Conservation (phyloP, 257 asterid genomes). For the Nicotiana otophora region DNA sequence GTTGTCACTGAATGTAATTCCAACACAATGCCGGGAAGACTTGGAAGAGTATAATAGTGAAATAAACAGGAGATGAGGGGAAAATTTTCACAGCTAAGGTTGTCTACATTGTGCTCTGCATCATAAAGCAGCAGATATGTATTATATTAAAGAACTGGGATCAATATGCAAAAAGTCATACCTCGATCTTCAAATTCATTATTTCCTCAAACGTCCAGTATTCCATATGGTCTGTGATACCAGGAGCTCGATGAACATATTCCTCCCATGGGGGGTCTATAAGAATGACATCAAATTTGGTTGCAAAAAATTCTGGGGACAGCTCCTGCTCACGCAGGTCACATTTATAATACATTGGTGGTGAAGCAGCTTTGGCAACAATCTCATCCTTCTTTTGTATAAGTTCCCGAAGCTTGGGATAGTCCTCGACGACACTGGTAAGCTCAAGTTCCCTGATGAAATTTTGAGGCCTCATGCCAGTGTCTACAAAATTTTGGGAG, state of each 20-base stretch:
- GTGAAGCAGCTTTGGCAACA: slow-evolving; percentile 71
- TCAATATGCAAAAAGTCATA: slow-evolving; percentile 11
- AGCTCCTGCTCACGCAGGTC: slow-evolving; percentile 78
- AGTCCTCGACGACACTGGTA: slow-evolving; percentile 97
- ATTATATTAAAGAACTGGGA: neutral
- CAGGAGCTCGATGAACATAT: slow-evolving; percentile 98
- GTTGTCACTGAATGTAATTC: too few relatives aligned
- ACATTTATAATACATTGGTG: slow-evolving; percentile 89
- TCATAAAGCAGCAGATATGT: neutral
- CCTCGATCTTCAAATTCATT: slow-evolving; percentile 98
- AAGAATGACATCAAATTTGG: slow-evolving; percentile 96
- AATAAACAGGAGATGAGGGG: too few relatives aligned
- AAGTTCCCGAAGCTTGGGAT: slow-evolving; percentile 97
- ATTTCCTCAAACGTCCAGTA: slow-evolving; percentile 91
- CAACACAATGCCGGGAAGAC: too few relatives aligned
- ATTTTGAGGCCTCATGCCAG: slow-evolving; percentile 97
- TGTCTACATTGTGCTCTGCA: neutral
- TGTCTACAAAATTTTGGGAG: slow-evolving; percentile 98
- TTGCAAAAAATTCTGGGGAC: slow-evolving; percentile 82
- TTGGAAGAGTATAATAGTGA: too few relatives aligned
- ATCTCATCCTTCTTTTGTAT: slow-evolving; percentile 95
- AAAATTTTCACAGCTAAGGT: neutral
- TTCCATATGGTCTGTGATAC: slow-evolving; percentile 93
- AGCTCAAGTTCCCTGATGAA: slow-evolving; percentile 96
- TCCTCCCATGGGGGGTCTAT: slow-evolving; percentile 99